Base-by-base conservation (phyloP, 2,329 filamentous ascomycete genomes). In the Penicillium sp. region DNA sequence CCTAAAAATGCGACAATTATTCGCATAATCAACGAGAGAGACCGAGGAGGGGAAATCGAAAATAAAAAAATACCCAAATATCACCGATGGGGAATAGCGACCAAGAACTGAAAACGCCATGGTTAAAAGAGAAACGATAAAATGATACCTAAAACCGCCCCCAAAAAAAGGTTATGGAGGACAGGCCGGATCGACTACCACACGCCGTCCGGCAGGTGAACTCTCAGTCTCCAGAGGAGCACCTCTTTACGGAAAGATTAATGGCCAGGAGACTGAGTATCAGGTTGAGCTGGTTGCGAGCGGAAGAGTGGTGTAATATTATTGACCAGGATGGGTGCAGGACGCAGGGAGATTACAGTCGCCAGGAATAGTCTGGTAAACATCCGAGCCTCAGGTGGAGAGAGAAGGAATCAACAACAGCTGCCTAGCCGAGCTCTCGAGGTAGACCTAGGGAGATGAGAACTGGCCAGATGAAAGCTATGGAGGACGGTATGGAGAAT, bases 291-390 rank as follows among this genome's bases (percentile, higher is more conserved):
- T 73, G 69, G 70, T 73, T 68, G 73, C 68, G 74, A 73, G 72
- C 69, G 71, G 70, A 65, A 73, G 70, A 66, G 68, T 70, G 66
- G 73, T 75, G 73, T 75, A 75, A 75, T 74, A 71, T 71, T 64
- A 71, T 71, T 64, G 69, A 68, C 72, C 63, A 71, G 71, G 72
- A 70, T 75, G 65, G 63, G 68, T 73, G 71, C 71, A 75, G 69
- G 66, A 72, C 28, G 28, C 45, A 49, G 67, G 70, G 71, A 68
- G 67, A 69, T 65, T 66, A 68, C 62, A 70, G 42, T 47, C 43
- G 43, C 14, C 14, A 54, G 55, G 51, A 54, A 38, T 35, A 38
- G 57, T 47, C 61, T 54, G 59, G 60, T 62, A 63, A 62, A 67
- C 55, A 66, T 59, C 63, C 65, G 63, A 68, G 59, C 59, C 58